phyloP scores from a whole-genome alignment of 768 basidiomycete species.

The Boletus sp. region DNA sequence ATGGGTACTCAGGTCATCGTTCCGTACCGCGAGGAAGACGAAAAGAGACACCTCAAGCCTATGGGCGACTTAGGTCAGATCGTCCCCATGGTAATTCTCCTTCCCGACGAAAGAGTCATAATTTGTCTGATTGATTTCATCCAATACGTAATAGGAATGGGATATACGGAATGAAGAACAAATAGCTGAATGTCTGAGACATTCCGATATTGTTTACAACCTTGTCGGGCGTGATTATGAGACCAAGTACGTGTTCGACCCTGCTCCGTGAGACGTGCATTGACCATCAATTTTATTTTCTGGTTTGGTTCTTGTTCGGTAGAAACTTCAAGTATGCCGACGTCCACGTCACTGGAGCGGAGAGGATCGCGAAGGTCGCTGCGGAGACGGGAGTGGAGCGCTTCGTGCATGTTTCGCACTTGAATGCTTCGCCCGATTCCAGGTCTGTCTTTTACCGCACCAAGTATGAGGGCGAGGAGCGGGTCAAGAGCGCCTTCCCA shows the following conservation, averaged over 20 bases:
- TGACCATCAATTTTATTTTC: slow-evolving; percentile 4
- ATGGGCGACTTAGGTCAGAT: slow-evolving; percentile 98
- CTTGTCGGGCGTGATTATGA: slow-evolving; percentile 91
- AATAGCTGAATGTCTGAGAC: slow-evolving; percentile 89
- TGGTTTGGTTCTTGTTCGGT: slow-evolving; percentile 6
- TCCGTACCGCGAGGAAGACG: slow-evolving; percentile 94
- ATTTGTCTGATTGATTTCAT: slow-evolving; percentile 28
- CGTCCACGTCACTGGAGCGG: slow-evolving; percentile 81
- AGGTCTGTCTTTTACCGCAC: slow-evolving; percentile 81
- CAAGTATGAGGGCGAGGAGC: slow-evolving; percentile 87
- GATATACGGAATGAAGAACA: slow-evolving; percentile 87
- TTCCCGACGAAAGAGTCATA: not conserved
- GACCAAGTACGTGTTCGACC: slow-evolving; percentile 70
- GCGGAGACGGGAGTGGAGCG: slow-evolving; percentile 74
- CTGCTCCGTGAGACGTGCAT: slow-evolving; percentile 10
- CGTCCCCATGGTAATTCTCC: slow-evolving; percentile 74
- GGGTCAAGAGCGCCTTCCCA: slow-evolving; percentile 79
- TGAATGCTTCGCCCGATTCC: slow-evolving; percentile 82
- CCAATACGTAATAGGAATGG: slow-evolving; percentile 70
- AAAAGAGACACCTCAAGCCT: slow-evolving; percentile 82
- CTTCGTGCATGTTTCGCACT: slow-evolving; percentile 91
- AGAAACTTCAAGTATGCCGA: slow-evolving; percentile 87
- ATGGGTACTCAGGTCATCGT: slow-evolving; percentile 90
- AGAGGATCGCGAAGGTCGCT: slow-evolving; percentile 81
- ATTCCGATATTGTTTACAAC: slow-evolving; percentile 97